A percentile compares a stretch with the other conserved stretches of the same genome.
Conservation (phyloP, 2,329 filamentous ascomycete species). For the Neurospora sp. region DNA sequence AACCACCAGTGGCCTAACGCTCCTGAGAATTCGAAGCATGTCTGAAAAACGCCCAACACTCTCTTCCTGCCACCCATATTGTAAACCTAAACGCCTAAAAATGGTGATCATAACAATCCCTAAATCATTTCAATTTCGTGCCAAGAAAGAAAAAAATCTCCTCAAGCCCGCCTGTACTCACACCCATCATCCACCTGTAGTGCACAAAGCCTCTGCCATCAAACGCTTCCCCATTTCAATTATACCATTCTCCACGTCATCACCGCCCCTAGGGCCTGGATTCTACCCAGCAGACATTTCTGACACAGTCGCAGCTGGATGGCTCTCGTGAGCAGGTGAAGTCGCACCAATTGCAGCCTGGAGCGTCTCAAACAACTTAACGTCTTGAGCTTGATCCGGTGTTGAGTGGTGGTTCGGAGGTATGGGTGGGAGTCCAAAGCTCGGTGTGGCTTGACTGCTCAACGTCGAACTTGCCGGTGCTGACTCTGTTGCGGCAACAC, state of each 20-base stretch:
- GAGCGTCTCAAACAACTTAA: slow-evolving; percentile 6
- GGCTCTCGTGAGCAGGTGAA: not conserved
- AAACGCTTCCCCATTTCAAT: not conserved
- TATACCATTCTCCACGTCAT: not conserved
- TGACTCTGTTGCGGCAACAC: not conserved
- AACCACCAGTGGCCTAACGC: not conserved
- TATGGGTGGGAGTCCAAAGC: slow-evolving; percentile 8
- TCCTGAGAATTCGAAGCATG: not conserved
- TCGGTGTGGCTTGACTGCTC: not conserved
- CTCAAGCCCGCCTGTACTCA: not conserved
- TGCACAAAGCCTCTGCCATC: not conserved
- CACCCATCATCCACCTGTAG: not conserved
- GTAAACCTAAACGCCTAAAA: not conserved
- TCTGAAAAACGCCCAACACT: not conserved
- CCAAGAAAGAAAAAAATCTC: not conserved
- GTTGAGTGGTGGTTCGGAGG: slow-evolving; percentile 14
- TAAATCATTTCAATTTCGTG: not conserved
- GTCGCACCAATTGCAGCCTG: slow-evolving; percentile 8
- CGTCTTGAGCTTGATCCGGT: slow-evolving; percentile 10
- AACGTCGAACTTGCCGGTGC: not conserved
- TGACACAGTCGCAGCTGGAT: not conserved
- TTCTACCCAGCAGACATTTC: not conserved
- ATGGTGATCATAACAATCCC: not conserved
- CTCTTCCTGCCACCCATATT: not conserved
- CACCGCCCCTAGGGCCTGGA: not conserved